Conservation (phyloP, 1,284 basidiomycete genomes). For the Pisolithus thermaeus region DNA sequence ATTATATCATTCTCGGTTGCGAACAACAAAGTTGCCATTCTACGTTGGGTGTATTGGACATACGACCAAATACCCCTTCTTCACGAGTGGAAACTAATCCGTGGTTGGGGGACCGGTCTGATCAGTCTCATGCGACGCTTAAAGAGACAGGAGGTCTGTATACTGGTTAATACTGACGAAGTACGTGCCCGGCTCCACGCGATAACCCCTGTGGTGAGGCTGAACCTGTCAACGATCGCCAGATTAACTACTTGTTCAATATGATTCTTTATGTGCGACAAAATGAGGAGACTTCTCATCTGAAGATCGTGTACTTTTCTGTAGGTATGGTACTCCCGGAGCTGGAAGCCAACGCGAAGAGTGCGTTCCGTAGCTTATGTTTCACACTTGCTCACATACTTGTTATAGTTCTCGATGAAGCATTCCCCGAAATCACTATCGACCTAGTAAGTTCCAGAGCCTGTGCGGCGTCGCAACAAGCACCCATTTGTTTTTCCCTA, state of each 20-base stretch:
- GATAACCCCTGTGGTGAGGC: not conserved
- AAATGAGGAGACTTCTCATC: slow-evolving; percentile 62
- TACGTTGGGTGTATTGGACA: slow-evolving; percentile 54
- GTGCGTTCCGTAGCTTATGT: slow-evolving; percentile 24
- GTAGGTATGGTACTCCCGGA: slow-evolving; percentile 48
- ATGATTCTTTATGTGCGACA: slow-evolving; percentile 59
- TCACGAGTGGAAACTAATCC: slow-evolving; percentile 35
- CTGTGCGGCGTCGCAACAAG: not conserved
- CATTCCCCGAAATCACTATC: slow-evolving; percentile 56
- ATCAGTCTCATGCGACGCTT: slow-evolving; percentile 40
- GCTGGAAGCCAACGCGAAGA: slow-evolving; percentile 57
- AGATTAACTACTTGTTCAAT: slow-evolving; percentile 60
- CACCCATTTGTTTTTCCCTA: slow-evolving; percentile 17
- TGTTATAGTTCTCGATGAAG: slow-evolving; percentile 49
- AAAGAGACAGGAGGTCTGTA: slow-evolving; percentile 49
- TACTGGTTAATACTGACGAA: slow-evolving; percentile 59
- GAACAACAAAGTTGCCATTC: slow-evolving; percentile 46
- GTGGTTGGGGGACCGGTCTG: slow-evolving; percentile 34
- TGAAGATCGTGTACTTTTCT: slow-evolving; percentile 64
- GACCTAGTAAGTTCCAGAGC: slow-evolving; percentile 38
- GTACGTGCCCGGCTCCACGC: slow-evolving; percentile 30
- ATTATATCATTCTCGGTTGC: slow-evolving; percentile 41
- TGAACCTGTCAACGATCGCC: not conserved
- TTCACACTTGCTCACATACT: not conserved
- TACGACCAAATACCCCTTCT: slow-evolving; percentile 53